phyloP scores from a whole-genome alignment of 2,329 filamentous ascomycete species.

The Fusarium agapanthi region DNA sequence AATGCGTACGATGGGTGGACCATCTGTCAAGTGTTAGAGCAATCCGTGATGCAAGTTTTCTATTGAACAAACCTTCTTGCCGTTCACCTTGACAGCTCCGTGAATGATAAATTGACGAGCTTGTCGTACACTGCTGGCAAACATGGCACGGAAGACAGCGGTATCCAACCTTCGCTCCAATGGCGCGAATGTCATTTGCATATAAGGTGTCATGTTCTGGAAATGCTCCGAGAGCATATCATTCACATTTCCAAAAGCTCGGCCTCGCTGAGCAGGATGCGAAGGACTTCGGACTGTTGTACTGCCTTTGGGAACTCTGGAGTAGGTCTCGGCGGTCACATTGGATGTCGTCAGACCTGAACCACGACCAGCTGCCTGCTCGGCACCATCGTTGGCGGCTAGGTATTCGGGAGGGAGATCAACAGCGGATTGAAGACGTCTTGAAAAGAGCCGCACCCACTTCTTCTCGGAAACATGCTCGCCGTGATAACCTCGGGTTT shows the following conservation, averaged over 20 bases:
- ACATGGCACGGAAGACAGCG: constrained; percentile 92
- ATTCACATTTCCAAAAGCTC: constrained; percentile 46
- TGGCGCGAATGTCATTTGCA: constrained; percentile 95
- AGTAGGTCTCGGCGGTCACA: constrained; percentile 48
- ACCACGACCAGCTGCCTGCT: constrained; percentile 84
- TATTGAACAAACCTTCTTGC: constrained; percentile 77
- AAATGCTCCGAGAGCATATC: constrained; percentile 47
- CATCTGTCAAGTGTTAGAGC: constrained; percentile 68
- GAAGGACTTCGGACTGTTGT: constrained; percentile 21
- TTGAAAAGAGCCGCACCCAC: constrained; percentile 93
- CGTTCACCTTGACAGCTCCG: constrained; percentile 94
- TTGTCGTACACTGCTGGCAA: constrained; percentile 91
- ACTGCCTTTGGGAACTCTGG: constrained; percentile 40
- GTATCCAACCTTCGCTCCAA: constrained; percentile 91
- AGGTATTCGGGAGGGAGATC: constrained; percentile 85
- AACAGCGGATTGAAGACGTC: constrained; percentile 81
- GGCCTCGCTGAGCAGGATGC: constrained; percentile 36
- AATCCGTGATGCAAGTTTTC: neutral
- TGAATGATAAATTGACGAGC: constrained; percentile 95
- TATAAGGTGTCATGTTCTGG: constrained; percentile 77
- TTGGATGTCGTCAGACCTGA: constrained; percentile 64
- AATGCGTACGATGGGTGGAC: constrained; percentile 89
- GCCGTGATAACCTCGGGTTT: constrained; percentile 88
- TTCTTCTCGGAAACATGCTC: constrained; percentile 92
- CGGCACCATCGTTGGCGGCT: constrained; percentile 81